phyloP scores from a whole-genome alignment of 1,284 basidiomycete species.

The Gomphus sp. region DNA sequence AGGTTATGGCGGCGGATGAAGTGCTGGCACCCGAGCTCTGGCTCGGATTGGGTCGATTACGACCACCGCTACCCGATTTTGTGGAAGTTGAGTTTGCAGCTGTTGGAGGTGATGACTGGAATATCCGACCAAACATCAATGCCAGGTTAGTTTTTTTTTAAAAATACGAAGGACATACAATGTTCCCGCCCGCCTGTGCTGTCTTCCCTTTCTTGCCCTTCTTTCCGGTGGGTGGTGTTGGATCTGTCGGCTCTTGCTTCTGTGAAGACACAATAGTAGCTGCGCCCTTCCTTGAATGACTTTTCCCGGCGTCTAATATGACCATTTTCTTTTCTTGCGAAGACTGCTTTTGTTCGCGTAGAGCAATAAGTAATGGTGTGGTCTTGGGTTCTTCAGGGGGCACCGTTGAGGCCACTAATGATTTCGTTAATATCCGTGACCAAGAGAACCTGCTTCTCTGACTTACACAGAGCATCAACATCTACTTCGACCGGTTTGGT shows the following conservation, averaged over 20 bases:
- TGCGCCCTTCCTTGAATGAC: conserved; percentile 3
- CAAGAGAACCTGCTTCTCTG: not conserved
- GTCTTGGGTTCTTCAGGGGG: conserved; percentile 57
- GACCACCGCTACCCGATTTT: conserved; percentile 9
- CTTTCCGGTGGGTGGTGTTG: conserved; percentile 22
- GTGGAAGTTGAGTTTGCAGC: conserved; percentile 14
- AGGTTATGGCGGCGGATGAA: not conserved
- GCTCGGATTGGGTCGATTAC: conserved; percentile 10
- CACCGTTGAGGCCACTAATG: conserved; percentile 49
- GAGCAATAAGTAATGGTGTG: conserved; percentile 82
- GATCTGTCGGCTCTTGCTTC: conserved; percentile 15
- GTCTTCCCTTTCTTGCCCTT: conserved; percentile 34
- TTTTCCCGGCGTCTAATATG: not conserved
- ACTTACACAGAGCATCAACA: conserved; percentile 56
- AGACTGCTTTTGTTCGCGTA: conserved; percentile 23
- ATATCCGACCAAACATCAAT: conserved; percentile 11
- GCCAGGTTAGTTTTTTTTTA: not conserved
- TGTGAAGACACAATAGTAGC: conserved; percentile 6
- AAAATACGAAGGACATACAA: conserved; percentile 9
- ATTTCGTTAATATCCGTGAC: not conserved
- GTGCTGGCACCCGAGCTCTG: not conserved
- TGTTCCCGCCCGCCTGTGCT: conserved; percentile 17
- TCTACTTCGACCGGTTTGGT: conserved; percentile 44
- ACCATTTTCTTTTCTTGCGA: conserved; percentile 9
- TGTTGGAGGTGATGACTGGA: conserved; percentile 9